Evolutionary conservation across 164 flowering plant genomes (phyloP).

Genomic region (Stephania yunnanensis): DNA sequence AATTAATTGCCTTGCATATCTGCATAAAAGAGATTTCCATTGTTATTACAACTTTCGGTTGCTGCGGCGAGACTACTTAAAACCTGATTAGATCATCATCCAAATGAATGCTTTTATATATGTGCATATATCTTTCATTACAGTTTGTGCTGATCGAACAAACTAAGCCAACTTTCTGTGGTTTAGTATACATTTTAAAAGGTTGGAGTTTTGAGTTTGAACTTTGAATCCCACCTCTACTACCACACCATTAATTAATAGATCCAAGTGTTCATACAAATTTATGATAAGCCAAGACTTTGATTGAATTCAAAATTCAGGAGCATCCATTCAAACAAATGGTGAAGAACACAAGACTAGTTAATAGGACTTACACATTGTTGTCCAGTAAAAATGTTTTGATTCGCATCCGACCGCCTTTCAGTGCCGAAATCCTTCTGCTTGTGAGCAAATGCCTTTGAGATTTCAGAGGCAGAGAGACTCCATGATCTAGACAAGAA

Average conservation of each 20-base stretch:
- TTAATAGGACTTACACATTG: constrained; percentile 33
- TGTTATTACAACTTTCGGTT: not conserved
- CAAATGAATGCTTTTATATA: not conserved
- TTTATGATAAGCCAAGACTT: not conserved
- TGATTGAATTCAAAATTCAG: not conserved
- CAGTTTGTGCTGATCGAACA: not conserved
- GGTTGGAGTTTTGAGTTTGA: too few relatives aligned
- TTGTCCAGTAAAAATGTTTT: constrained; percentile 23
- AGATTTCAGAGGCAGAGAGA: constrained; percentile 72
- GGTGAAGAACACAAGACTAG: not conserved
- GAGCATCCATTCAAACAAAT: not conserved
- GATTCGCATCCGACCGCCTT: constrained; percentile 19
- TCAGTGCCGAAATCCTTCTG: constrained; percentile 31
- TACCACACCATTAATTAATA: not conserved
- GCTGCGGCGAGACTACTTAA: not conserved
- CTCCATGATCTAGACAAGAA: constrained; percentile 93
- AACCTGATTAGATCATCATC: not conserved
- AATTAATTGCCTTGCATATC: constrained; percentile 24
- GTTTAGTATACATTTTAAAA: too few relatives aligned
- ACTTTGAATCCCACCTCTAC: too few relatives aligned
- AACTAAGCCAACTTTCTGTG: not conserved
- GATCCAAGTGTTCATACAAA: not conserved
- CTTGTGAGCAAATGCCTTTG: constrained; percentile 66
- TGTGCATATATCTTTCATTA: not conserved
- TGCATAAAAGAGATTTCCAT: constrained; percentile 9